Percentiles rank a stretch among this genome's conserved stretches.
Evolutionary conservation across 371 early-diverging fungal species (phyloP).

Genomic region (Dichotomocladium elegans): DNA sequence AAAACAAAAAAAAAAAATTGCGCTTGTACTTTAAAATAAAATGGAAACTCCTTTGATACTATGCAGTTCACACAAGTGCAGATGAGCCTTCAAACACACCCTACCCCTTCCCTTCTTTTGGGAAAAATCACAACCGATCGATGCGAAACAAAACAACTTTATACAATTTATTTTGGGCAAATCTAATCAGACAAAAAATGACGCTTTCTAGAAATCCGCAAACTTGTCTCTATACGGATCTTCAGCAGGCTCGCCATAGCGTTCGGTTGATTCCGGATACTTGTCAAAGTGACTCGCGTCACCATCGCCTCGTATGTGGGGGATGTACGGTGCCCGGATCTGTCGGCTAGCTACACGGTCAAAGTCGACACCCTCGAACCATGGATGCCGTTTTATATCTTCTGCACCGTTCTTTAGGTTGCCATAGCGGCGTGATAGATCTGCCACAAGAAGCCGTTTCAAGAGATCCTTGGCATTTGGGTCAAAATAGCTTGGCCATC

Average conservation of each 20-base stretch:
- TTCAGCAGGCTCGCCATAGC: constrained; percentile 44
- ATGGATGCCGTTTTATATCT: constrained; percentile 92
- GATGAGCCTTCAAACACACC: no score
- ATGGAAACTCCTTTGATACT: no score
- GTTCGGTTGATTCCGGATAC: constrained; percentile 83
- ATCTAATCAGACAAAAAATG: neutral
- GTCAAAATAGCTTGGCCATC: constrained; percentile 93
- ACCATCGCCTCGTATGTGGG: constrained; percentile 80
- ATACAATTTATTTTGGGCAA: neutral
- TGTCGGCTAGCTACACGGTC: constrained; percentile 67
- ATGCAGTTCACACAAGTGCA: no score
- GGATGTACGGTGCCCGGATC: constrained; percentile 90
- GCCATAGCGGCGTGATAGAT: constrained; percentile 88
- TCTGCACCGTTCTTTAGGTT: constrained; percentile 86
- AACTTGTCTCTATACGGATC: constrained; percentile 38
- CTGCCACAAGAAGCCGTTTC: constrained; percentile 80
- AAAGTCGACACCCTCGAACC: constrained; percentile 97
- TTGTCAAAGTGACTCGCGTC: constrained; percentile 95
- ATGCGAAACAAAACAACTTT: neutral
- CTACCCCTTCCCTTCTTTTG: no score
- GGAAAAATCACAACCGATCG: no score
- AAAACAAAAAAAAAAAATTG: no score
- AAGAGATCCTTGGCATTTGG: constrained; percentile 88
- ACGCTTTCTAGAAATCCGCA: constrained; percentile 27
- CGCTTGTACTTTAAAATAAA: no score